Conservation (phyloP, 2,329 filamentous ascomycete species). For the Claviceps pusilla region DNA sequence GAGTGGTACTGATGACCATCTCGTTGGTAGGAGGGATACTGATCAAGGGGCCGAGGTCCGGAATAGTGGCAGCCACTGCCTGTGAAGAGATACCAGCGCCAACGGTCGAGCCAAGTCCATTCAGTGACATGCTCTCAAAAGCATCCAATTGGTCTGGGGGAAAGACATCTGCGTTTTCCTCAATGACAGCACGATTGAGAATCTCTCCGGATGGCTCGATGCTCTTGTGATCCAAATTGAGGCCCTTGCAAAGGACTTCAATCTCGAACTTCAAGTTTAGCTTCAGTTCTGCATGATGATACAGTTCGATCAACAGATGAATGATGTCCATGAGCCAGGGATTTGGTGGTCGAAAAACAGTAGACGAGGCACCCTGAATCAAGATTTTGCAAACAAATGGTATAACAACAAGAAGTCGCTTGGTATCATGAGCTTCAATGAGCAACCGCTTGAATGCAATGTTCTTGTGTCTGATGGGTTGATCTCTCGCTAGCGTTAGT, state of each 20-base stretch:
- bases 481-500: slow-evolving; percentile 80
- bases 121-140: slow-evolving; percentile 71
- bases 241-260: slow-evolving; percentile 85
- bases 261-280: slow-evolving; percentile 98
- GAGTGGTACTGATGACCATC: slow-evolving; percentile 56
- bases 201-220: slow-evolving; percentile 82
- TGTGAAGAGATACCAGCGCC: slow-evolving; percentile 63
- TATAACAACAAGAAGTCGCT: slow-evolving; percentile 81
- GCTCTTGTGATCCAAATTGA: slow-evolving; percentile 81
- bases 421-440: slow-evolving; percentile 83
- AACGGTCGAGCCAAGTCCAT: slow-evolving; percentile 53
- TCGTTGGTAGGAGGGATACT: slow-evolving; percentile 69
- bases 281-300: slow-evolving; percentile 84
- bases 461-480: slow-evolving; percentile 90
- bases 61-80: slow-evolving; percentile 63
- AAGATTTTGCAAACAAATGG: slow-evolving; percentile 97
- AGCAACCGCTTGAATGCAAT: slow-evolving; percentile 94
- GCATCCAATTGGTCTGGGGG: slow-evolving; percentile 57
- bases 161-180: slow-evolving; percentile 45
- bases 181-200: slow-evolving; percentile 53
- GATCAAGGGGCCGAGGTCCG: slow-evolving; percentile 66
- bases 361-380: slow-evolving; percentile 67
- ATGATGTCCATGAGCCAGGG: slow-evolving; percentile 98
- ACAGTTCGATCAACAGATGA: slow-evolving; percentile 77
- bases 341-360: slow-evolving; percentile 85